Conservation (phyloP, 345 rosid species). For the Eucalyptus grandis region DNA sequence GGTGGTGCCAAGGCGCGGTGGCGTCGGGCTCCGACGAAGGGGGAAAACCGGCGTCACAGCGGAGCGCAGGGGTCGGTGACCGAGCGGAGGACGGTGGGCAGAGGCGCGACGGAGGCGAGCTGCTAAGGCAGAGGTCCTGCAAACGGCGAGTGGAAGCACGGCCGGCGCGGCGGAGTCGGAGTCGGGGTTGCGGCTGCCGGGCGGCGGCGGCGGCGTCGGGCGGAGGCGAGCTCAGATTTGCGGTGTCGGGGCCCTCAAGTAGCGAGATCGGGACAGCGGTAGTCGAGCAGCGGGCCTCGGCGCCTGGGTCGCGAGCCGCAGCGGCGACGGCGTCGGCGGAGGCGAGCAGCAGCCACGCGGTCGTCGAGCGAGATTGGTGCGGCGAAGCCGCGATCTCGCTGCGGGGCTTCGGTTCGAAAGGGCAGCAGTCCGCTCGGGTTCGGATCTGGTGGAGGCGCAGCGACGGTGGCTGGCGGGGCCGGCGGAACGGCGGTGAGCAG, state of each 20-base stretch:
- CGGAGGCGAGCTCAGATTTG: too few species aligned
- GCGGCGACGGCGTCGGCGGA: accelerated
- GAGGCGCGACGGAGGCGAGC: accelerated
- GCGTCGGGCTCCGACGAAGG: accelerated
- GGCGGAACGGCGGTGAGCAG: too few species aligned
- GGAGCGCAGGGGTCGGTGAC: too few species aligned
- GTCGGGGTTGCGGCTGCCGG: accelerated
- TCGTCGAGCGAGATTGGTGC: accelerated
- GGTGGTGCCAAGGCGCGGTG: too few species aligned
- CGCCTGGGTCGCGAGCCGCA: too few species aligned
- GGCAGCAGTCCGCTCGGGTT: accelerated
- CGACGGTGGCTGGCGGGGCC: too few species aligned
- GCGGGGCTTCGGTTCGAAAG: too few species aligned
- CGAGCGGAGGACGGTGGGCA: accelerated
- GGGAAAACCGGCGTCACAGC: too few species aligned
- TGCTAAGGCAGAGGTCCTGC: accelerated
- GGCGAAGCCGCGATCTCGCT: accelerated
- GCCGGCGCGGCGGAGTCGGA: accelerated
- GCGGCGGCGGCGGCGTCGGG: accelerated
- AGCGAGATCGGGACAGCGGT: too few species aligned
- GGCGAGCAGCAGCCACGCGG: accelerated
- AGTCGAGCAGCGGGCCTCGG: too few species aligned
- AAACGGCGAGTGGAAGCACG: too few species aligned
- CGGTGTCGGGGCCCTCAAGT: accelerated
- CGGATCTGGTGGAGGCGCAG: accelerated